Conservation (phyloP, 1,284 basidiomycete genomes). For the Ceratobasidium sp. region DNA sequence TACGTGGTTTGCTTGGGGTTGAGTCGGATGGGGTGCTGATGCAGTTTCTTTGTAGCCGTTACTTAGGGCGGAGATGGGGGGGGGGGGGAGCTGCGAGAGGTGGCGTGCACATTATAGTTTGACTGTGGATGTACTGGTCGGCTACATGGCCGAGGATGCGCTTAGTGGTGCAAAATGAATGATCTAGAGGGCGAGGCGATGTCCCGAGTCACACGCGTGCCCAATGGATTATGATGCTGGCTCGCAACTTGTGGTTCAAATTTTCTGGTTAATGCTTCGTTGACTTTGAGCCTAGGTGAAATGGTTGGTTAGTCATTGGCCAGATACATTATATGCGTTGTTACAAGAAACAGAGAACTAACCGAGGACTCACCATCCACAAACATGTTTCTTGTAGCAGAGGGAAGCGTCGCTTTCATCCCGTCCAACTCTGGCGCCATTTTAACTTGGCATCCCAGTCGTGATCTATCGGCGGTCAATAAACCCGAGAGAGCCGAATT, state of each 20-base stretch:
- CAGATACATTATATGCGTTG: not conserved
- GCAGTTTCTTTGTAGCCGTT: not conserved
- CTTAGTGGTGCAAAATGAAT: not conserved
- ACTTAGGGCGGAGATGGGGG: slow-evolving; percentile 9
- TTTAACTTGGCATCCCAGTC: slow-evolving; percentile 81
- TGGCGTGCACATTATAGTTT: slow-evolving; percentile 10
- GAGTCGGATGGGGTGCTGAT: not conserved
- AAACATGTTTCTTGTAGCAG: slow-evolving; percentile 97
- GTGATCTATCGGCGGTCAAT: slow-evolving; percentile 59
- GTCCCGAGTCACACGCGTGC: not conserved
- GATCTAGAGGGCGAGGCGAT: not conserved
- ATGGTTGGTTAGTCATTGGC: slow-evolving; percentile 6
- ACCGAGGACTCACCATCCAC: slow-evolving; percentile 75
- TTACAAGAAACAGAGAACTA: slow-evolving; percentile 9
- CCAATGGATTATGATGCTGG: not conserved
- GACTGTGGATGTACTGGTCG: slow-evolving; percentile 18
- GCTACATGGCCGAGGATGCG: not conserved
- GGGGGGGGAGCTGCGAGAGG: not conserved
- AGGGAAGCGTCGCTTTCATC: slow-evolving; percentile 85
- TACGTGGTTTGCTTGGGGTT: slow-evolving; percentile 57
- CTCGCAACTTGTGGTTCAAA: not conserved
- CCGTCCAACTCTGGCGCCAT: slow-evolving; percentile 87
- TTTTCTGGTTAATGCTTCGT: slow-evolving; percentile 58
- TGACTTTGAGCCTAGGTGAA: slow-evolving; percentile 59
- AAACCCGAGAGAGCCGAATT: no score